Base-by-base conservation (phyloP, 441 rosid species). In the Gossypium schwendimanii region DNA sequence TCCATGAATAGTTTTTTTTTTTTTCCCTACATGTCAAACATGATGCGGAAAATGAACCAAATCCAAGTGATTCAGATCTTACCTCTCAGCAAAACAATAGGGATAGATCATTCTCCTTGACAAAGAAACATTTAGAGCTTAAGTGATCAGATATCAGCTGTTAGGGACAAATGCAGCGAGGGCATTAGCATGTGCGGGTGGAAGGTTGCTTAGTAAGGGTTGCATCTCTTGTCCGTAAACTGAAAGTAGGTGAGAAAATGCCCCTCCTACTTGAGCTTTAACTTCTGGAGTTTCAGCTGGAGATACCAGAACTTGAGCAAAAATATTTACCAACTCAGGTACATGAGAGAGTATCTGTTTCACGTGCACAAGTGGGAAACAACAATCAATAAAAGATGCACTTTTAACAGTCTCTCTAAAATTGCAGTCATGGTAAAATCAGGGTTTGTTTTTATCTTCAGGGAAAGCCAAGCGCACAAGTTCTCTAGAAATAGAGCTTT, bases 211-310 rank as follows among this genome's bases (percentile, higher is more conserved):
- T 67, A 96, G 67, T 41, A 93, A 63, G 9, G 94, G 97, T 66
- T 93, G 94, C 90, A 96, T 88, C 89, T 93, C 97, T 71, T 89
- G 84, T 20, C 98, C 97, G 45, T 87, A 91, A 28, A 91, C 87
- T 1, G 96, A 84, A 55, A 93, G 71, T 41, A 96, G 84, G 82
- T 96, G 97, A 39, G 94, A 81, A 75, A 93, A 96, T 33, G 96
- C 87, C 81, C 88, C 84, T 62, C 99, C 99, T 5, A 96, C 85
- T 73, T 83, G 87, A 81, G 90, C 79, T 84, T 96, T 96, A 71
- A 92, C 98, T 84, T 96, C 98, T 3, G 86, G 70, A 28, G 89
- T 89, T 82, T 96, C 99, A 2, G 76, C 81, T 1, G 94, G 93
- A 14, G 99, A 91, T 63, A 88, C 92, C 67, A 84, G 81, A 31